phyloP scores from a whole-genome alignment of 345 rosid genomes.

The Capsella bursapastoris region DNA sequence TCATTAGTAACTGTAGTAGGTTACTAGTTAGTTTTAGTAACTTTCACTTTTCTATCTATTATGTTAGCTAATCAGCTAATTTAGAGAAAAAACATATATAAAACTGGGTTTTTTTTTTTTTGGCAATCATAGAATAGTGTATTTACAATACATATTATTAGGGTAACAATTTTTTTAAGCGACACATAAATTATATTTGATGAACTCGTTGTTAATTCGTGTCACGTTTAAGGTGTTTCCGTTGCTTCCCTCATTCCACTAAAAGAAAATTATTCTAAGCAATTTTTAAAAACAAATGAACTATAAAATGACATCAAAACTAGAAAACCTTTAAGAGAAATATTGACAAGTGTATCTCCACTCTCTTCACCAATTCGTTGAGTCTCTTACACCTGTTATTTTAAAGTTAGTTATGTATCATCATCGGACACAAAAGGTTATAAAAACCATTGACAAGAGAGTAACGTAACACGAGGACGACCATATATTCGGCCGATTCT shows the following conservation, averaged over 20 bases:
- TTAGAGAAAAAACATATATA: no score
- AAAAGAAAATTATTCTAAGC: not conserved
- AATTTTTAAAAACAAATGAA: not conserved
- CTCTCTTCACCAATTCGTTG: slow-evolving; percentile 31
- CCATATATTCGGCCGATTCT: slow-evolving; percentile 29
- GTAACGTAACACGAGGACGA: slow-evolving; percentile 22
- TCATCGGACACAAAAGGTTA: slow-evolving; percentile 9
- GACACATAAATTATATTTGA: not conserved
- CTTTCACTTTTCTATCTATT: not conserved
- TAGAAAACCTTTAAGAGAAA: not conserved
- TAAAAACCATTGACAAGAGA: slow-evolving; percentile 8
- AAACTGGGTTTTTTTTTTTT: no score
- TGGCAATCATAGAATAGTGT: not conserved
- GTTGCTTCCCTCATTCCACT: not conserved
- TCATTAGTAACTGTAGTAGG: not conserved
- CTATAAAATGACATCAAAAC: not conserved
- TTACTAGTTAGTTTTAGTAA: not conserved
- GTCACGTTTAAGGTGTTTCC: not conserved
- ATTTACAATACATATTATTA: not conserved
- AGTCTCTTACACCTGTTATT: slow-evolving; percentile 19
- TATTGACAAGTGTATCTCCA: slow-evolving; percentile 37
- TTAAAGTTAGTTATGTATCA: slow-evolving; percentile 38
- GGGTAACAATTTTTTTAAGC: not conserved
- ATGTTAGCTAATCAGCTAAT: not conserved
- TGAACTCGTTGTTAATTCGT: not conserved